phyloP scores from a whole-genome alignment of 805 yeast genomes.

The Saccharomycopsis sp. region DNA sequence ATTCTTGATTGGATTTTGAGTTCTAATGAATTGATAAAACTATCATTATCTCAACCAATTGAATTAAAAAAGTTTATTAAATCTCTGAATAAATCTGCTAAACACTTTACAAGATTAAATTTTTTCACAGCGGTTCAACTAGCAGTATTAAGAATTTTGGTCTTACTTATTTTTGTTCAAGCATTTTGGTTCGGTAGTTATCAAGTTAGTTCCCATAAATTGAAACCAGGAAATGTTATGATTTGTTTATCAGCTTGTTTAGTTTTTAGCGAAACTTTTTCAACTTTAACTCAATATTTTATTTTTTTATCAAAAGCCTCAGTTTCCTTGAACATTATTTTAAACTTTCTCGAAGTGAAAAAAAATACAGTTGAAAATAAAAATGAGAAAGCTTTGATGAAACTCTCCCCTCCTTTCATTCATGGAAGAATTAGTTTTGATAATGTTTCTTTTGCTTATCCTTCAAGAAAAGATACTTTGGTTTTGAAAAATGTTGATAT shows the following conservation, averaged over 20 bases:
- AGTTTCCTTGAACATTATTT: conserved; percentile 50
- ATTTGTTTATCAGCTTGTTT: conserved; percentile 81
- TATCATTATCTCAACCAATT: conserved; percentile 41
- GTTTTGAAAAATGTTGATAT: conserved; percentile 41
- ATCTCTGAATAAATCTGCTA: conserved; percentile 24
- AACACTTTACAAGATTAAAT: conserved; percentile 34
- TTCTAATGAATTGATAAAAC: conserved; percentile 49
- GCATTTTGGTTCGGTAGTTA: conserved; percentile 86
- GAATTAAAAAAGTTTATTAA: conserved; percentile 39
- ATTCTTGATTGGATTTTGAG: conserved; percentile 60
- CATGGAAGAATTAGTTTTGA: conserved; percentile 43
- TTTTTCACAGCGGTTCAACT: conserved; percentile 43
- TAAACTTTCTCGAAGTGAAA: conserved; percentile 22
- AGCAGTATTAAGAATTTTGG: conserved; percentile 44
- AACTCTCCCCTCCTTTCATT: conserved; percentile 3
- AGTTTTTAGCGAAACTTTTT: conserved; percentile 52
- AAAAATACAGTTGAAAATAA: background rate
- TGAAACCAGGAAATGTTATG: conserved; percentile 53
- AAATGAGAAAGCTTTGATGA: no score
- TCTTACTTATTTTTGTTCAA: conserved; percentile 73
- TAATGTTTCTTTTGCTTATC: conserved; percentile 54
- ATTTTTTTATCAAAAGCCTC: conserved; percentile 60
- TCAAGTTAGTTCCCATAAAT: conserved; percentile 42
- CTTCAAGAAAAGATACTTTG: conserved; percentile 37
- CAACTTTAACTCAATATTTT: conserved; percentile 44